phyloP scores from a whole-genome alignment of 1,139 yeast genomes.

The Suhomyces coccinellae region DNA sequence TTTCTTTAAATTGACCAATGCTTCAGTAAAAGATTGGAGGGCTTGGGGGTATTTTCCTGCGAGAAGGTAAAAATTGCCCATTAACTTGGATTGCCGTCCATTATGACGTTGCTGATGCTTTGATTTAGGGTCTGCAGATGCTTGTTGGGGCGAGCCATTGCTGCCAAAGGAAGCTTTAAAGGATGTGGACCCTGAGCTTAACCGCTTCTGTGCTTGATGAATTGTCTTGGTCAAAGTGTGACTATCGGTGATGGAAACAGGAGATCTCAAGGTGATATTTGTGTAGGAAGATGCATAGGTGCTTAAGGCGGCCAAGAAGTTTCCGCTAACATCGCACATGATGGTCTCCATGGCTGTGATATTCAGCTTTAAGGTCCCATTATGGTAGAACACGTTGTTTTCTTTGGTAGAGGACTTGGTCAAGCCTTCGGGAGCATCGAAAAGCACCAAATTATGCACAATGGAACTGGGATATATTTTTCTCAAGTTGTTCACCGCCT shows the following conservation, averaged over 20 bases:
- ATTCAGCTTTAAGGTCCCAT: slow-evolving; percentile 20
- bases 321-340: slow-evolving; percentile 69
- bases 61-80: slow-evolving; percentile 73
- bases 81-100: slow-evolving; percentile 75
- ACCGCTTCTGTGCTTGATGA: slow-evolving; percentile 49
- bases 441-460: slow-evolving; percentile 61
- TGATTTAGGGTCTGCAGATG: slow-evolving; percentile 26
- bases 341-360: slow-evolving; percentile 61
- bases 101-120: slow-evolving; percentile 36
- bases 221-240: slow-evolving; percentile 51
- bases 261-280: slow-evolving; percentile 72
- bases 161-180: slow-evolving; percentile 33
- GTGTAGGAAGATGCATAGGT: slow-evolving; percentile 68
- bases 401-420: slow-evolving; percentile 14
- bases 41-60: slow-evolving; percentile 82
- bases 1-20: slow-evolving; percentile 58
- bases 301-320: slow-evolving; percentile 63
- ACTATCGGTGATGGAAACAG: slow-evolving; percentile 61
- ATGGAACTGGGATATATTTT: slow-evolving; percentile 56
- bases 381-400: slow-evolving; percentile 29
- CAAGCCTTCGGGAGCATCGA: slow-evolving; percentile 47
- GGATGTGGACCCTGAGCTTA: slow-evolving; percentile 41
- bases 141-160: slow-evolving; percentile 7
- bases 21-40: slow-evolving; percentile 67
- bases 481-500: slow-evolving; percentile 29